Evolutionary conservation across 2,329 filamentous ascomycete species (phyloP).

Genomic region (Exserohilum turcica): DNA sequence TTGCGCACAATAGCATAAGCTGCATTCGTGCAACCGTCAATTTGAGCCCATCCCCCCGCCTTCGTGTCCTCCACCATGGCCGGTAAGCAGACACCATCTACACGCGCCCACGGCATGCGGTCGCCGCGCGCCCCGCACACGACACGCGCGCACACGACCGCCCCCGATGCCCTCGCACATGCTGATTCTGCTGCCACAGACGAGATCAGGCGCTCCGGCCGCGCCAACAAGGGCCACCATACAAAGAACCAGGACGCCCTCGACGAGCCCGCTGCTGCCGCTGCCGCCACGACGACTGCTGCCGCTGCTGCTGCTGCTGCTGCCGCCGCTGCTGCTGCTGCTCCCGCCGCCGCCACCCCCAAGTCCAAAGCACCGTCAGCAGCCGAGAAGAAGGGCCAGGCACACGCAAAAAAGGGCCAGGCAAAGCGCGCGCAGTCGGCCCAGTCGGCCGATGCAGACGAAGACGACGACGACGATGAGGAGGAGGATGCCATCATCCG

Average conservation of each 20-base stretch:
- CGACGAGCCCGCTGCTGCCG: slow-evolving; percentile 49
- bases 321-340: slow-evolving; percentile 49
- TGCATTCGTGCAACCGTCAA: slow-evolving; percentile 36
- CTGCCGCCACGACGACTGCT: slow-evolving; percentile 17
- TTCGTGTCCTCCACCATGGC: slow-evolving; percentile 56
- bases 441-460: slow-evolving; percentile 42
- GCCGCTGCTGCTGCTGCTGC: slow-evolving; percentile 51
- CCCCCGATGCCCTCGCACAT: slow-evolving; percentile 13
- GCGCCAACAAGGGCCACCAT: slow-evolving; percentile 96
- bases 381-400: slow-evolving; percentile 47
- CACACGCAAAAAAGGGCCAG: slow-evolving; percentile 52
- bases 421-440: slow-evolving; percentile 39
- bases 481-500: slow-evolving; percentile 76
- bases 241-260: slow-evolving; percentile 76
- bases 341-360: slow-evolving; percentile 51
- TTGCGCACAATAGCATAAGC: slow-evolving; percentile 40
- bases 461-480: slow-evolving; percentile 38
- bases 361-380: slow-evolving; percentile 55
- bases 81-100: slow-evolving; percentile 60
- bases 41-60: slow-evolving; percentile 36
- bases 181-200: slow-evolving; percentile 55
- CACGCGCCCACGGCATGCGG: slow-evolving; percentile 18
- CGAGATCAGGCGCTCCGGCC: slow-evolving; percentile 90
- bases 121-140: slow-evolving; percentile 10
- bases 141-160: slow-evolving; percentile 16